A percentile compares a stretch with the other conserved stretches of the same genome.
Evolutionary conservation across 768 basidiomycete genomes (phyloP).

Genomic region (Thelephora aurantiotincta): DNA sequence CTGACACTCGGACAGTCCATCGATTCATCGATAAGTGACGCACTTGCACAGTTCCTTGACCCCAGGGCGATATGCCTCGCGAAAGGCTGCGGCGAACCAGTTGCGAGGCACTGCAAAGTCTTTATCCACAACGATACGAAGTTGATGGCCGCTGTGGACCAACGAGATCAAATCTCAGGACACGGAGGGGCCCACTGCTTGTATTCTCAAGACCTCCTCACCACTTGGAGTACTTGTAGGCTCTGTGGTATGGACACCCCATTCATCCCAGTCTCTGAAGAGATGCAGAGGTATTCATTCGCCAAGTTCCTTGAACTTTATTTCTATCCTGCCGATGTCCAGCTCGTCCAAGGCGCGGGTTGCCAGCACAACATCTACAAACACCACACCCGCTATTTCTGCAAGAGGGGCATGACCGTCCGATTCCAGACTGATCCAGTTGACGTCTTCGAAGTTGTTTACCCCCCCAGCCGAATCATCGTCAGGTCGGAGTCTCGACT

Average conservation of each 20-base stretch:
- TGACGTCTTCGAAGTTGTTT: conserved; percentile 71
- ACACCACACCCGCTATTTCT: conserved; percentile 87
- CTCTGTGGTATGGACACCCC: conserved; percentile 69
- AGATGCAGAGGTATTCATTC: conserved; percentile 90
- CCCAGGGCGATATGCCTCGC: conserved; percentile 68
- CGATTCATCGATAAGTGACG: conserved; percentile 61
- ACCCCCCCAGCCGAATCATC: conserved; percentile 78
- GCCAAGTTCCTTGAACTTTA: conserved; percentile 93
- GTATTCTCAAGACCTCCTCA: conserved; percentile 57
- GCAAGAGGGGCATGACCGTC: conserved; percentile 68
- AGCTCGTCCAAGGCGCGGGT: conserved; percentile 73
- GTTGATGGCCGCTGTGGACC: conserved; percentile 76
- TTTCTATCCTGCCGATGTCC: conserved; percentile 85
- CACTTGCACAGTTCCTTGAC: conserved; percentile 53
- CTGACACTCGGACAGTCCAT: conserved; percentile 89
- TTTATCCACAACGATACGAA: conserved; percentile 82
- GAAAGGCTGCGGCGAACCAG: conserved; percentile 72
- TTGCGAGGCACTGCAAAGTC: conserved; percentile 77
- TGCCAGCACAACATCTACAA: conserved; percentile 93
- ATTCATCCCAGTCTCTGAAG: conserved; percentile 79
- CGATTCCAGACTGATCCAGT: conserved; percentile 82
- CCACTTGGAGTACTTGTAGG: conserved; percentile 85
- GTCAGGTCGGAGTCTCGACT: conserved; percentile 81
- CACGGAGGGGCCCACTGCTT: conserved; percentile 23
- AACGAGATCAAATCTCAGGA: conserved; percentile 68